A percentile compares a stretch with the other conserved stretches of the same genome.
These are phyloP conservation scores for Orbilia javanica DNA, from an alignment of 2,329 filamentous ascomycete species.

Conservation along the genomic window DNA sequence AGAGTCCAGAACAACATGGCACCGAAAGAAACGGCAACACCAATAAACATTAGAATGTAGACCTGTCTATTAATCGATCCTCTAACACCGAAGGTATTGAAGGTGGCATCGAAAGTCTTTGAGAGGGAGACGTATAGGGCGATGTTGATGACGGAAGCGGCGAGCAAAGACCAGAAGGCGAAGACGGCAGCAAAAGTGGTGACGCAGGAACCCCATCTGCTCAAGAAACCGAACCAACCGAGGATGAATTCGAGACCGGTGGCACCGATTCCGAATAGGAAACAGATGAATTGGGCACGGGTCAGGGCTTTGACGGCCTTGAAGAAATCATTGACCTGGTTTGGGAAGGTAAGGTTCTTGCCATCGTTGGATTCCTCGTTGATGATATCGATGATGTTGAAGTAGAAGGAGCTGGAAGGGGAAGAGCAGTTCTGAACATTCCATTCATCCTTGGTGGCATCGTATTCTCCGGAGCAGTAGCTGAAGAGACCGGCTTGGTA, in stretches of 20 bases:
- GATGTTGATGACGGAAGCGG: constrained; percentile 79
- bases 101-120: constrained; percentile 75
- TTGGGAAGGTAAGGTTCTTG: constrained; percentile 75
- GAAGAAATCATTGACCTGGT: constrained; percentile 75
- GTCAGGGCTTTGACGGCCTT: constrained; percentile 79
- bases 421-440: constrained; percentile 75
- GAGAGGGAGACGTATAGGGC: constrained; percentile 78
- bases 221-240: constrained; percentile 65
- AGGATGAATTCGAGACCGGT: constrained; percentile 71
- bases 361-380: constrained; percentile 70
- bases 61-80: constrained; percentile 77
- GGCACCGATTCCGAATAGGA: constrained; percentile 83
- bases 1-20: constrained; percentile 91
- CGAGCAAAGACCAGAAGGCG: constrained; percentile 71
- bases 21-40: constrained; percentile 79
- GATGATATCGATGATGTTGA: constrained; percentile 77
- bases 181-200: constrained; percentile 81
- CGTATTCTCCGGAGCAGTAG: constrained; percentile 74
- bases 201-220: constrained; percentile 81
- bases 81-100: constrained; percentile 78
- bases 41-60: constrained; percentile 81
- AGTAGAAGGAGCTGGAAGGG: constrained; percentile 80
- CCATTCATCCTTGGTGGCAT: constrained; percentile 70
- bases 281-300: constrained; percentile 77
- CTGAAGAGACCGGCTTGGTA: constrained; percentile 89